These are phyloP conservation scores for Stemphylium vesicarium DNA, from an alignment of 2,329 filamentous ascomycete genomes.

Conservation along the genomic window DNA sequence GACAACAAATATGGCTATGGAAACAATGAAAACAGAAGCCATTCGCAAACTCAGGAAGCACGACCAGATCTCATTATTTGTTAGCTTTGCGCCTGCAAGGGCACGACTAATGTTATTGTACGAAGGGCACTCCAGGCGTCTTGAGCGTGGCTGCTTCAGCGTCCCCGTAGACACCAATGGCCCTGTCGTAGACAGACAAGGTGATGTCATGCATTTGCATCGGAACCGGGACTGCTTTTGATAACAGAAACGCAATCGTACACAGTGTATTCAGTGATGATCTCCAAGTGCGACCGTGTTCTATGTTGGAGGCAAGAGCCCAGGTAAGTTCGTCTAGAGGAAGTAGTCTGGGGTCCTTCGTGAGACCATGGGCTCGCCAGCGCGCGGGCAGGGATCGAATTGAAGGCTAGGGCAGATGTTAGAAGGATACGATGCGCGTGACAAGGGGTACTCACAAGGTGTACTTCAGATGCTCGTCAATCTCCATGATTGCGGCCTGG, in stretches of 20 bases:
- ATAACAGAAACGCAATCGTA: constrained; percentile 14
- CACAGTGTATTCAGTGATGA: constrained; percentile 15
- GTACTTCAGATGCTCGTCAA: constrained; percentile 98
- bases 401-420: constrained; percentile 73
- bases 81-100: background rate
- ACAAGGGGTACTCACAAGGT: constrained; percentile 83
- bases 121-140: constrained; percentile 5
- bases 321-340: constrained; percentile 63
- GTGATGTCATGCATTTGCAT: constrained; percentile 8
- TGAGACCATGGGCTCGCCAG: constrained; percentile 98
- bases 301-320: constrained; percentile 28
- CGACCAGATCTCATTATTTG: constrained; percentile 5
- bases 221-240: constrained; percentile 4
- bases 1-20: background rate
- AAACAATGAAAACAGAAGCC: background rate
- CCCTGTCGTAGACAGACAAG: constrained; percentile 1
- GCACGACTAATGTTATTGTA: constrained; percentile 1
- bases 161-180: constrained; percentile 7
- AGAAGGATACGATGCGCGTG: constrained; percentile 16
- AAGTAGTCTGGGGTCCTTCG: constrained; percentile 97
- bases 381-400: constrained; percentile 97
- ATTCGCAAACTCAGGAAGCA: background rate
- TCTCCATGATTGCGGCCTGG: constrained; percentile 99
- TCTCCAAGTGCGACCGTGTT: constrained; percentile 12
- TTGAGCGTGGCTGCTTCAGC: constrained; percentile 13